Base-by-base conservation (phyloP, 177 flowering plant genomes). In the Vitis hybrid region DNA sequence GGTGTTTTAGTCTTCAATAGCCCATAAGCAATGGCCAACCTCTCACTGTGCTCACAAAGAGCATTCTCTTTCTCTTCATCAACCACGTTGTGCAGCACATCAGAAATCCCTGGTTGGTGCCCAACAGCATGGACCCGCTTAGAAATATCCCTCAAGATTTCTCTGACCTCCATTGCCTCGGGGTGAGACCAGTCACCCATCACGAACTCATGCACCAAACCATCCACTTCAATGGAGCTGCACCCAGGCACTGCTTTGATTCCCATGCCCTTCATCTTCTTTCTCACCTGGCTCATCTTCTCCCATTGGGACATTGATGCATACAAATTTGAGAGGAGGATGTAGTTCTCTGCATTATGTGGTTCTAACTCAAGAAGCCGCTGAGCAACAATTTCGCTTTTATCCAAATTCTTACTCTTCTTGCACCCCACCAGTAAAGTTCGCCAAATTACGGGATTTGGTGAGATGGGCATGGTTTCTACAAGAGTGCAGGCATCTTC, bases 11-110 rank as follows among this genome's bases (percentile, higher is more conserved):
- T 76, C 74, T 81, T 81, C 72, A 81, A 69, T 55, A 84, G 56
- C 23, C 87, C 87, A 71, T 62, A 84, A 11, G 85, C 83, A 60
- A 84, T 82, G 48, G 87, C 87, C 26, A 84, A 57, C 67, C 83
- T 72, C 70, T 84, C 87, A 64, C 83, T 84, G 51, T 84, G 87
- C 75, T 79, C 83, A 57, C 72, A 81, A 30, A 82, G 79, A 51
- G 73, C 82, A 66, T 19, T 60, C 63, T 51, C 68, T 71, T 81
- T 84, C 74, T 81, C 85, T 50, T 77, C 78, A 32, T 81, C 76
- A 57, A 74, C 76, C 54, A 81, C 69, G 72, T 80, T 75, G 34
- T 75, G 83, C 60, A 83, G 64, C 18, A 83, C 80, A 30, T 58
- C 67, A 4, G 82, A 67, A 11, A 77, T 68, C 74, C 70, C 64